phyloP scores from a whole-genome alignment of 306 rosid species.

The Cicer arietinum region DNA sequence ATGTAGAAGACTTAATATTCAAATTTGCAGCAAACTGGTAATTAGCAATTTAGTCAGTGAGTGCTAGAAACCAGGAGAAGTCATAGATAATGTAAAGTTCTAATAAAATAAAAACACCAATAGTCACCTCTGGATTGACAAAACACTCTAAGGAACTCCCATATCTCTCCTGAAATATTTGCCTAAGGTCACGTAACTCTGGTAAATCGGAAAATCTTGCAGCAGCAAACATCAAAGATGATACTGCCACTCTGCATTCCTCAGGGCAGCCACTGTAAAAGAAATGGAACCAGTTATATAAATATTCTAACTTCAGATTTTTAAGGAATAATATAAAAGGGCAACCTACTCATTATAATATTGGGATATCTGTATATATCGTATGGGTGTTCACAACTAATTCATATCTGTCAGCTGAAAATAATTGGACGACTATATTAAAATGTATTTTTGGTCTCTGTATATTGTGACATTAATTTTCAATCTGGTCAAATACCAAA shows the following conservation, averaged over 20 bases:
- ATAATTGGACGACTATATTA: constrained; percentile 6
- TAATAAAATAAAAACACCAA: constrained; percentile 19
- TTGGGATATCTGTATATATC: constrained; percentile 19
- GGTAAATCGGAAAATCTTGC: constrained; percentile 98
- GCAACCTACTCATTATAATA: constrained; percentile 8
- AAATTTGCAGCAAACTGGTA: constrained; percentile 79
- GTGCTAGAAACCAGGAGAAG: constrained; percentile 40
- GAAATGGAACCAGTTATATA: constrained; percentile 41
- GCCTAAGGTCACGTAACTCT: constrained; percentile 89
- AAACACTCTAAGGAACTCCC: constrained; percentile 62
- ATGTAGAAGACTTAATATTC: constrained; percentile 66
- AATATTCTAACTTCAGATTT: background rate
- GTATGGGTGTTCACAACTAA: constrained; percentile 20
- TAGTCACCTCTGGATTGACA: constrained; percentile 69
- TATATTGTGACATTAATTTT: background rate
- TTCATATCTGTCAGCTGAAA: constrained; percentile 17
- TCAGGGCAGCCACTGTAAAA: constrained; percentile 87
- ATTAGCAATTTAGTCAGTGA: constrained; percentile 42
- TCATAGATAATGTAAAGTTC: constrained; percentile 12
- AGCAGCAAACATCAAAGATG: constrained; percentile 90
- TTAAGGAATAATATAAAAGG: constrained; percentile 17
- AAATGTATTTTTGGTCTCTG: constrained; percentile 9
- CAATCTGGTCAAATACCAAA: background rate
- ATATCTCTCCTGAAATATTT: constrained; percentile 85
- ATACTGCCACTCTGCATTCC: constrained; percentile 83